Conservation (phyloP, 2,329 filamentous ascomycete genomes). For the Penicillium italicum region DNA sequence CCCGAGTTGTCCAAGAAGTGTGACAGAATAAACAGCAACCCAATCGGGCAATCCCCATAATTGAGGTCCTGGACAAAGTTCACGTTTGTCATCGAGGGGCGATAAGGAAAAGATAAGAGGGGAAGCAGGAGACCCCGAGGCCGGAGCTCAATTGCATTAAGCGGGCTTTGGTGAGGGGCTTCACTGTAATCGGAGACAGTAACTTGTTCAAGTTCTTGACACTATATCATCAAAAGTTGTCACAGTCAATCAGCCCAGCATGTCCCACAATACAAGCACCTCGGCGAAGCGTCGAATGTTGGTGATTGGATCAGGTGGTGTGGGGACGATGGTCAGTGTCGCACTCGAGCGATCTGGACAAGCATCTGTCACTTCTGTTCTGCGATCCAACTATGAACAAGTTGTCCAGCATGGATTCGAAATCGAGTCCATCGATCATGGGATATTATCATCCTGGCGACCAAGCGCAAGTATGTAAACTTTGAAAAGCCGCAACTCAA, state of each 20-base stretch:
- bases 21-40: background rate
- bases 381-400: conserved; percentile 54
- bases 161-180: background rate
- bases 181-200: background rate
- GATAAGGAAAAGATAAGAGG: background rate
- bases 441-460: conserved; percentile 48
- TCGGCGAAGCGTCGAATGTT: conserved; percentile 38
- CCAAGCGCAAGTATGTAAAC: conserved; percentile 40
- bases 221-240: background rate
- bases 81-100: background rate
- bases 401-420: conserved; percentile 50
- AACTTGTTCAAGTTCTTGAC: background rate
- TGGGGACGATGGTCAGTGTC: conserved; percentile 56
- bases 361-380: conserved; percentile 53
- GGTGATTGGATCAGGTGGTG: conserved; percentile 54
- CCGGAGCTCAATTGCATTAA: background rate
- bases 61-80: no score
- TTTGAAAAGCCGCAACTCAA: background rate
- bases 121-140: background rate
- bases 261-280: background rate
- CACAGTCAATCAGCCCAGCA: background rate
- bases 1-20: background rate
- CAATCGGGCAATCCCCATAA: background rate
- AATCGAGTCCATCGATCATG: conserved; percentile 57
- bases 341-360: conserved; percentile 51